Conservation (phyloP, 306 rosid genomes). For the Pterocarpus santalinus region DNA sequence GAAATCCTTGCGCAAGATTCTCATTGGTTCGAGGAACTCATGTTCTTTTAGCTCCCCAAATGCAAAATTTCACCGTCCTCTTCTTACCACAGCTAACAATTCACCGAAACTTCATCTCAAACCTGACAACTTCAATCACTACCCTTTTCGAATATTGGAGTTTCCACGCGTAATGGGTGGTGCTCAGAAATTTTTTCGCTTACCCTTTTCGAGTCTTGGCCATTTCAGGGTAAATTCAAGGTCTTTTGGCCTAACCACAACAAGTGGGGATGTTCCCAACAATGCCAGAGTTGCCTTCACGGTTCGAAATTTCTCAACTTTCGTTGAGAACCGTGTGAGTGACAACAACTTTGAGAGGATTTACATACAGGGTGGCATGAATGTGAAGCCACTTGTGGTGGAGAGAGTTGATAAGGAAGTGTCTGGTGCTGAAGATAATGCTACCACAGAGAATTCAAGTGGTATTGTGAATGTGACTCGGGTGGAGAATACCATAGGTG, state of each 20-base stretch:
- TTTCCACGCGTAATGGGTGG: constrained; percentile 46
- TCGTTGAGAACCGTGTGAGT: constrained; percentile 65
- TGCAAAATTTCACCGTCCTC: constrained; percentile 39
- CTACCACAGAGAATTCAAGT: constrained; percentile 36
- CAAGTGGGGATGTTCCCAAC: constrained; percentile 39
- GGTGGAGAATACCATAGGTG: constrained; percentile 11
- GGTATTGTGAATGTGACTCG: constrained; percentile 43
- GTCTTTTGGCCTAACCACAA: constrained; percentile 39
- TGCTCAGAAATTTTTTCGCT: constrained; percentile 43
- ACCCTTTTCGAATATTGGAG: constrained; percentile 48
- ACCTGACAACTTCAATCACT: constrained; percentile 43
- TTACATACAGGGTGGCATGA: constrained; percentile 69
- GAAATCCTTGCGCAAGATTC: constrained; percentile 65
- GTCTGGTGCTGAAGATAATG: constrained; percentile 45
- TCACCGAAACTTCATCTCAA: constrained; percentile 47
- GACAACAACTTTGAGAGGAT: constrained; percentile 75
- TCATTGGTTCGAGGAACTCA: constrained; percentile 50
- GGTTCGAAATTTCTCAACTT: constrained; percentile 63
- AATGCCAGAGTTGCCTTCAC: constrained; percentile 49
- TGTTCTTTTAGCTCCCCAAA: constrained; percentile 46
- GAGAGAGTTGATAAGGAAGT: constrained; percentile 66
- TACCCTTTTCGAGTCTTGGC: constrained; percentile 56
- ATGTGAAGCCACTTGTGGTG: constrained; percentile 71
- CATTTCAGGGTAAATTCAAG: constrained; percentile 53
- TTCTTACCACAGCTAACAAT: constrained; percentile 18